phyloP scores from a whole-genome alignment of 1,139 yeast species.

The Pneumocystis sp. region DNA sequence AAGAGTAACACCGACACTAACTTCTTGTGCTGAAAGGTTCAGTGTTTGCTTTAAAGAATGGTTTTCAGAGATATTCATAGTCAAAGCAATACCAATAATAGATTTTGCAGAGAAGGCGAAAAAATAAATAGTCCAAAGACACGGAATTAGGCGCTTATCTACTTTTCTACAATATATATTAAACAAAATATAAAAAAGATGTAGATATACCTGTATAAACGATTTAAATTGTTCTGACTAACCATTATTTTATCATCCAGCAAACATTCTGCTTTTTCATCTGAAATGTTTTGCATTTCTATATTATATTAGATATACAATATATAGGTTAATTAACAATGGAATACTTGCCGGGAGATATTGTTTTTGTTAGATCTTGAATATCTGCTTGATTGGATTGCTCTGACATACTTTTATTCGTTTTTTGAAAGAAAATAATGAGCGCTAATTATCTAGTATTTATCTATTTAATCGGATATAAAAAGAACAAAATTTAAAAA shows the following conservation, averaged over 20 bases:
- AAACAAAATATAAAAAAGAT: not conserved
- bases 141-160: not conserved
- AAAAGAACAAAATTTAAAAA: no score
- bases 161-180: not conserved
- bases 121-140: not conserved
- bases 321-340: no score
- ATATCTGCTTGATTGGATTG: not conserved
- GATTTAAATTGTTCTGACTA: not conserved
- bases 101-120: not conserved
- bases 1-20: conserved; percentile 29
- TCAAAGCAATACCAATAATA: not conserved
- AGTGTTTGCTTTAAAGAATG: not conserved
- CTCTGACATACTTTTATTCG: no score
- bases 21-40: not conserved
- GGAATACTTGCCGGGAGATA: not conserved
- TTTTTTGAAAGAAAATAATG: no score
- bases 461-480: no score
- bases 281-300: not conserved
- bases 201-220: not conserved
- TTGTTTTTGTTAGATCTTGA: not conserved
- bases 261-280: no score
- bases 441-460: no score
- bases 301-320: no score
- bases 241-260: not conserved
- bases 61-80: not conserved